Evolutionary conservation across 139 green algal species (phyloP).

Genomic region (Chlamydomonas sp.): DNA sequence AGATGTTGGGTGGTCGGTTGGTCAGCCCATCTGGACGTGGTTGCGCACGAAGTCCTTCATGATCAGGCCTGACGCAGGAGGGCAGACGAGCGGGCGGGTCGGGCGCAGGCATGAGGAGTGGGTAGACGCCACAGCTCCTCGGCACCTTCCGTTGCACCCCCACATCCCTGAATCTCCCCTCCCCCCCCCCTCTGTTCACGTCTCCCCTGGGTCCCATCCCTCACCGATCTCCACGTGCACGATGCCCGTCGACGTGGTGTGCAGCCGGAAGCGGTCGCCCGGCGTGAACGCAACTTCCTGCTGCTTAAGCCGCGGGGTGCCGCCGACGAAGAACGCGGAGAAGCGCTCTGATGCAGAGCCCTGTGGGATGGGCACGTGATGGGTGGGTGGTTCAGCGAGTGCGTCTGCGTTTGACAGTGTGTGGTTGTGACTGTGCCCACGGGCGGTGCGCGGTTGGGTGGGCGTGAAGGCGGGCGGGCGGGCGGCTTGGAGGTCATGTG

Average conservation of each 20-base stretch:
- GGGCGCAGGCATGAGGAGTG: neutral
- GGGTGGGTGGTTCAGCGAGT: neutral
- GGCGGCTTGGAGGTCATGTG: neutral
- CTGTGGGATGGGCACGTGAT: slow-evolving; percentile 19
- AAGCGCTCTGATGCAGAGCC: slow-evolving; percentile 48
- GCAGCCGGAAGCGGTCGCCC: slow-evolving; percentile 63
- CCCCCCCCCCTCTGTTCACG: neutral
- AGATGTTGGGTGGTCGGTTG: too few species aligned
- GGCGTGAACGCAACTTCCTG: slow-evolving; percentile 61
- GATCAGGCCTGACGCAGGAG: slow-evolving; percentile 29
- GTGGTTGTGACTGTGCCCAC: too few species aligned
- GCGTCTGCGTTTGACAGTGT: neutral
- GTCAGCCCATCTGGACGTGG: slow-evolving; percentile 37
- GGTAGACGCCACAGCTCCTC: neutral
- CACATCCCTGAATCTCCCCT: neutral
- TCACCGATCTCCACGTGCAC: slow-evolving; percentile 55
- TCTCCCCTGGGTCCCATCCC: neutral
- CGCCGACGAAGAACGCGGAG: slow-evolving; percentile 56
- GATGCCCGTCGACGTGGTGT: slow-evolving; percentile 44
- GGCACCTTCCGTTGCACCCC: neutral
- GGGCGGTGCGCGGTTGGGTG: too few species aligned
- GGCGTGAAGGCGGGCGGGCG: neutral
- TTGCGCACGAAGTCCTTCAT: slow-evolving; percentile 59
- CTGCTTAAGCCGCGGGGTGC: slow-evolving; percentile 51
- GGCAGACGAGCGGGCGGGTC: neutral